Base-by-base conservation (phyloP, 805 yeast species). In the Debaryomyces maramus region DNA sequence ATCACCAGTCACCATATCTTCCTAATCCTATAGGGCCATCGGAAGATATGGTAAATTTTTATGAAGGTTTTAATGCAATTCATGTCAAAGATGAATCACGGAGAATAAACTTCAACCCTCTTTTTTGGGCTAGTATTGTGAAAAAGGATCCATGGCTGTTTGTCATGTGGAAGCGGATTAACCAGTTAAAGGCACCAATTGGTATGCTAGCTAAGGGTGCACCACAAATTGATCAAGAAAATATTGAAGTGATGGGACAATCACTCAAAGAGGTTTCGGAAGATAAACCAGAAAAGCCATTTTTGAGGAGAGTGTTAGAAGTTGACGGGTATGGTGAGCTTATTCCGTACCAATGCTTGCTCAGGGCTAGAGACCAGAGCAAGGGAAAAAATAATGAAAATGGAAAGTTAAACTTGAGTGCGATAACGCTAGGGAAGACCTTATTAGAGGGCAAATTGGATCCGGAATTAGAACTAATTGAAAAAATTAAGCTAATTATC, bases 51-150 rank as follows among this genome's bases (percentile, higher is more conserved):
- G 54, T 76, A 19, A 60, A 69, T 34, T 56, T 75, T 24, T 68
- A 61, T 41, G 58, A 55, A 1, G 73, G 72, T 3, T 64, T 61
- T 45, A 41, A 63, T 3, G 72, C 81, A 1, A 62, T 76, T 44
- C 55, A 67, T 35, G 44, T 65, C 13, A 65, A 65, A 16, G 65
- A 63, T 34, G 34, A 43, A 6, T 27, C 23, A n/a, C 6, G 18
- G 11, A 54, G 77, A 30, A 52, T 67, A n/a, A 68, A 69, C 47
- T 71, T 69, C 47, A 81, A 80, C 1, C 80, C 81, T 0, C 56
- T 73, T 16, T 55, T 77, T 2, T 68, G 76, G 67, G 47, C 66
- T 3, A 54, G 78, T 0, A 38, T 70, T 23, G 53, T 77, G 43
- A 67, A 70, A 40, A 72, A 65, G 41, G 82, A 78, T 52, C 64